Evolutionary conservation across 345 rosid species (phyloP), one percentile per base, ranked within the genome.

Genomic region (Lumnitzera littorea): DNA sequence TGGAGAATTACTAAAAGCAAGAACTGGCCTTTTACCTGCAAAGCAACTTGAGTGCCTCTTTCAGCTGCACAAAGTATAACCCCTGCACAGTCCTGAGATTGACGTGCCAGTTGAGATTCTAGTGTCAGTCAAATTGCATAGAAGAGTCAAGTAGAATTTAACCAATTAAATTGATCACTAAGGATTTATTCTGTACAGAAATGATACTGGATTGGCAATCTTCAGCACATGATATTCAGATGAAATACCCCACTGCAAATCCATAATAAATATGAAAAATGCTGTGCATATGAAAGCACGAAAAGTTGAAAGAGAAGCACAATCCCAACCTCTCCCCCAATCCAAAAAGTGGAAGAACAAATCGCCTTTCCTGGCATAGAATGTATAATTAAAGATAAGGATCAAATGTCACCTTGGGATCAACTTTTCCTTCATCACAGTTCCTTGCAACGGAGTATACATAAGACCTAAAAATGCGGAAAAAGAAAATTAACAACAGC

Each of bases 1-100:
- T 36, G 43, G 43, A 36, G 7, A 9, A 36, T 5, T 36, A 36
- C 11, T 36, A 36, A 36, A 36, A 36, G 43, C 43, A 53, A 64
- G 62, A 36, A 51, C 27, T 20, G 31, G 41, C 54, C 61, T 56
- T 12, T 77, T 55, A 92, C 98, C 98, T 92, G 98, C 79, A 92
- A 71, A 67, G 98, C 87, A 57, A 89, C 96, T 72, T 87, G 98
- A 11, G 98, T 92, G 63, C 89, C 98, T 75, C 96, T 79, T 85
- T 92, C 98, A 1, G 96, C 94, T 61, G 96, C 91, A 64, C 83
- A 82, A 47, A 89, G 96, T 78, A 92, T 92, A 29, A 78, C 91
- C 72, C 96, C 96, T 1, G 98, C 98, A 36, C 96, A 89, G 56
- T 92, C 98, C 96, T 89, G 87, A 51, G 68, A 71, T 59, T 67